Conservation (phyloP, 257 asterid species). For the Salvia rosmarinus region DNA sequence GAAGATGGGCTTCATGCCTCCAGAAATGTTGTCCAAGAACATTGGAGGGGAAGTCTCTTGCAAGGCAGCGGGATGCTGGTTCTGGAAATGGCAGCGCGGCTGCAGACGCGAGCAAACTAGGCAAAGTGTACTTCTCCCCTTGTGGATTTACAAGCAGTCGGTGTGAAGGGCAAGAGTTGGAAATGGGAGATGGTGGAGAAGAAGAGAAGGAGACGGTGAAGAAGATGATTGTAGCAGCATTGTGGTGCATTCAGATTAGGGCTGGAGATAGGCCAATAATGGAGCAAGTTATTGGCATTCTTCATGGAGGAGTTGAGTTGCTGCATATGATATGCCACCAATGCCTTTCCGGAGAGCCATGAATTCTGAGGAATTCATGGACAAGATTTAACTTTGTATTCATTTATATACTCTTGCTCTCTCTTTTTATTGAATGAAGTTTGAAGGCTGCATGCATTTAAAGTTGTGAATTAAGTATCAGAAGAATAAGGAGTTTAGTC, state of each 20-base stretch:
- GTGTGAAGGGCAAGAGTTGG: slow-evolving; percentile 44
- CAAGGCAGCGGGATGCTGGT: slow-evolving; percentile 63
- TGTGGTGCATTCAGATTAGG: slow-evolving; percentile 64
- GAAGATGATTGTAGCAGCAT: slow-evolving; percentile 52
- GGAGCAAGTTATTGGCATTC: slow-evolving; percentile 57
- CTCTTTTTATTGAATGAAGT: no score
- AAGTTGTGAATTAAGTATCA: no score
- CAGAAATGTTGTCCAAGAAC: slow-evolving; percentile 35
- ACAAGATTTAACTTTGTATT: no score
- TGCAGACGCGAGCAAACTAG: slow-evolving; percentile 31
- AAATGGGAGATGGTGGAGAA: slow-evolving; percentile 38
- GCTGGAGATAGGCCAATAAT: slow-evolving; percentile 51
- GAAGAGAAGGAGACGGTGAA: slow-evolving; percentile 53
- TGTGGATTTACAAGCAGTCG: slow-evolving; percentile 50
- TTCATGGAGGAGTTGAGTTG: slow-evolving; percentile 43
- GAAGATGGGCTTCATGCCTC: slow-evolving; percentile 38
- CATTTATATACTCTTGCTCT: no score
- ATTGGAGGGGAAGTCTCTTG: slow-evolving; percentile 48
- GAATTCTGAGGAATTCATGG: slow-evolving; percentile 18
- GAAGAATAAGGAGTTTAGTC: no score
- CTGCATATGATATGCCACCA: slow-evolving; percentile 49
- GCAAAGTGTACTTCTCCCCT: slow-evolving; percentile 52
- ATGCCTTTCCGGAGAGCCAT: slow-evolving; percentile 35
- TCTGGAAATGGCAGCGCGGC: slow-evolving; percentile 54
- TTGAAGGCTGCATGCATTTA: no score